Evolutionary conservation across 1,139 yeast genomes (phyloP).

Genomic region (Pneumocystis oryctolagi): DNA sequence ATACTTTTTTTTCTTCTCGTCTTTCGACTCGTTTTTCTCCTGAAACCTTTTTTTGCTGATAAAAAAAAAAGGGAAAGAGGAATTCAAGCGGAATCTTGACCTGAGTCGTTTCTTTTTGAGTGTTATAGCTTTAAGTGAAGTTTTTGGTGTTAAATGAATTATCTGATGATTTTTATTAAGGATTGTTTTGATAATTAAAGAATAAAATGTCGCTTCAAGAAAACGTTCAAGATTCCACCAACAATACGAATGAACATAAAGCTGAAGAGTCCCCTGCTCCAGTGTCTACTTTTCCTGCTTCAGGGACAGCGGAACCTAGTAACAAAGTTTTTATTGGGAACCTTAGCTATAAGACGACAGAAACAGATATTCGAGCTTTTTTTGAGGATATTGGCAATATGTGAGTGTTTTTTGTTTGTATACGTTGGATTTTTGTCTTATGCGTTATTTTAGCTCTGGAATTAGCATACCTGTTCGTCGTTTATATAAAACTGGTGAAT

Average conservation of each 20-base stretch:
- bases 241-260: not conserved
- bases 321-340: constrained; percentile 21
- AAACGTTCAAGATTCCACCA: not conserved
- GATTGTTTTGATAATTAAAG: not conserved
- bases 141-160: not conserved
- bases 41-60: not conserved
- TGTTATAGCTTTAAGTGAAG: not conserved
- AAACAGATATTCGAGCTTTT: constrained; percentile 19
- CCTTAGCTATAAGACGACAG: constrained; percentile 21
- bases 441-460: not conserved
- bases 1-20: not conserved
- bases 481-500: not conserved
- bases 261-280: not conserved
- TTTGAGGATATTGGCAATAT: constrained; percentile 1
- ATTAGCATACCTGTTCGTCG: not conserved
- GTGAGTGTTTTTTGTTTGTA: not conserved
- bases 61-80: not conserved
- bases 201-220: not conserved
- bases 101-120: not conserved
- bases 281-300: not conserved
- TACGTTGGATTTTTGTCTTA: not conserved
- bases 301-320: not conserved
- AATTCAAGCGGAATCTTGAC: not conserved
- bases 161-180: not conserved
- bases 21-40: not conserved